phyloP scores from a whole-genome alignment of 257 asterid genomes.

The Marsdenia floribunda region DNA sequence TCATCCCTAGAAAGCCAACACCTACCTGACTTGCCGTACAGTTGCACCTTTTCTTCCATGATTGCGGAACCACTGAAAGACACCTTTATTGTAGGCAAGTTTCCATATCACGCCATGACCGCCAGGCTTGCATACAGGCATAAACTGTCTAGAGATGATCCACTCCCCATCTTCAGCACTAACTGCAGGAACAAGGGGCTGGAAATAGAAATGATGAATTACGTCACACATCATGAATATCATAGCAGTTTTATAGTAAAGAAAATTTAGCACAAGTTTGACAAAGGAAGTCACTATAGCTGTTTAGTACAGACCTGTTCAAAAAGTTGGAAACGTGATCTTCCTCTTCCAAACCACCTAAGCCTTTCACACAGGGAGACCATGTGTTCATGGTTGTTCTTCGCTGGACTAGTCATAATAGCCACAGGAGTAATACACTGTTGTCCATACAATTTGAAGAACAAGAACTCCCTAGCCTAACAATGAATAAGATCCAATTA shows the following conservation, averaged over 20 bases:
- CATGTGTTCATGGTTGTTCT: conserved; percentile 71
- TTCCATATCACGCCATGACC: conserved; percentile 99
- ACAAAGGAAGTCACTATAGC: conserved; percentile 13
- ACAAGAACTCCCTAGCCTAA: conserved; percentile 95
- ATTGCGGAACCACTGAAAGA: conserved; percentile 78
- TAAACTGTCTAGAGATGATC: conserved; percentile 62
- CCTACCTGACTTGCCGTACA: conserved; percentile 90
- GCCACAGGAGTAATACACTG: conserved; percentile 98
- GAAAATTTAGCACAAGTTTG: conserved; percentile 13
- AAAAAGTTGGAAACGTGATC: conserved; percentile 63
- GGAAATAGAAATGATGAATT: conserved; percentile 36
- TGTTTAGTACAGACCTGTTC: conserved; percentile 67
- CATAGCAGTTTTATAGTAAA: conserved; percentile 7
- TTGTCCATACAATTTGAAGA: conserved; percentile 81
- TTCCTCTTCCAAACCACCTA: conserved; percentile 95
- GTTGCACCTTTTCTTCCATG: conserved; percentile 91
- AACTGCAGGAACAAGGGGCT: conserved; percentile 99
- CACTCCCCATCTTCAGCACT: conserved; percentile 93
- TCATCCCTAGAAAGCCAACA: conserved; percentile 15
- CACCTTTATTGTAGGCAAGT: conserved; percentile 89
- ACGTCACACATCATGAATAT: conserved; percentile 23
- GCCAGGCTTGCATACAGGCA: conserved; percentile 94
- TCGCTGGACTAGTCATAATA: conserved; percentile 97
- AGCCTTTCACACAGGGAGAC: conserved; percentile 64
- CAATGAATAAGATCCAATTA: conserved; percentile 28